Evolutionary conservation across 2,329 filamentous ascomycete species (phyloP).

Genomic region (Ilyonectria robusta): DNA sequence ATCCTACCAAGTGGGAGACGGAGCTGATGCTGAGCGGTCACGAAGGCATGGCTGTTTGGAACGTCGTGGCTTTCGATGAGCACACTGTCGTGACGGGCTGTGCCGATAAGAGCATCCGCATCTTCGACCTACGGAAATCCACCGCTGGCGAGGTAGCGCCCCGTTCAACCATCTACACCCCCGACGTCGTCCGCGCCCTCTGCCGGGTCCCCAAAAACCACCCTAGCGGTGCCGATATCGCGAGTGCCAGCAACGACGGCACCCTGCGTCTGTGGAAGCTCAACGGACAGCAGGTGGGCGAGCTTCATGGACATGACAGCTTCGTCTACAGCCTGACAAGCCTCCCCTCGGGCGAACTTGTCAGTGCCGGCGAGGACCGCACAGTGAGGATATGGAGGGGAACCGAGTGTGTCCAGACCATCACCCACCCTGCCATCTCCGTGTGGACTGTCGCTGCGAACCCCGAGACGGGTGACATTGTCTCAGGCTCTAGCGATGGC

Average conservation of each 20-base stretch:
- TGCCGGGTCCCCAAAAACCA: slow-evolving; percentile 84
- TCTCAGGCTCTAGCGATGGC: slow-evolving; percentile 92
- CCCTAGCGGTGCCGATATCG: slow-evolving; percentile 89
- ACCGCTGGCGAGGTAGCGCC: slow-evolving; percentile 69
- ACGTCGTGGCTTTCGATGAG: slow-evolving; percentile 86
- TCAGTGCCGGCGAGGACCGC: slow-evolving; percentile 94
- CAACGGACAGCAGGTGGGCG: slow-evolving; percentile 80
- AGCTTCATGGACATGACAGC: slow-evolving; percentile 90
- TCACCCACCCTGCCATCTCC: slow-evolving; percentile 96
- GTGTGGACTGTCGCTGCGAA: slow-evolving; percentile 95
- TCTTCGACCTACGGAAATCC: slow-evolving; percentile 80
- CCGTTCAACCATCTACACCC: slow-evolving; percentile 71
- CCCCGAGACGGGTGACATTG: slow-evolving; percentile 87
- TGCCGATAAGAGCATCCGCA: slow-evolving; percentile 89
- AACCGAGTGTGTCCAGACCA: slow-evolving; percentile 89
- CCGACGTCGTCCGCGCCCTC: slow-evolving; percentile 90
- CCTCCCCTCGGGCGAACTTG: slow-evolving; percentile 86
- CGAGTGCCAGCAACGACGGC: slow-evolving; percentile 94
- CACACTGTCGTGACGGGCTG: slow-evolving; percentile 90
- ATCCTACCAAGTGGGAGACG: slow-evolving; percentile 86
- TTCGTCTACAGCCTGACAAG: slow-evolving; percentile 91
- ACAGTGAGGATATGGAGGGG: slow-evolving; percentile 92
- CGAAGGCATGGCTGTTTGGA: slow-evolving; percentile 85
- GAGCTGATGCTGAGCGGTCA: slow-evolving; percentile 81
- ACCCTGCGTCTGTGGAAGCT: slow-evolving; percentile 90